phyloP scores from a whole-genome alignment of 2,329 filamentous ascomycete genomes.

The Akanthomyces muscarius region DNA sequence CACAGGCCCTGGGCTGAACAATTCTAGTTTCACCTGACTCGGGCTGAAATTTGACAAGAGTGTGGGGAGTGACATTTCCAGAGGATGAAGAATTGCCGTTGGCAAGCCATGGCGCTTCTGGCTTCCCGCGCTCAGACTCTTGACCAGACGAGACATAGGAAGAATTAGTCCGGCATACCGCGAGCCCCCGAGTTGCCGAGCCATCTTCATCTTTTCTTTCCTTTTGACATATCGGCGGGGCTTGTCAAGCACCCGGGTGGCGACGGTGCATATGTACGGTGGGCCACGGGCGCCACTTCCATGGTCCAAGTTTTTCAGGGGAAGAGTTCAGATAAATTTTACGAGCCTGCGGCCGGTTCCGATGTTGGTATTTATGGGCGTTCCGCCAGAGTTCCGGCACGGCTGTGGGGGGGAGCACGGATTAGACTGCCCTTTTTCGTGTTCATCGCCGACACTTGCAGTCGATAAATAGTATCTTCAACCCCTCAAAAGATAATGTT shows the following conservation, averaged over 20 bases:
- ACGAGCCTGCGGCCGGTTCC: background rate
- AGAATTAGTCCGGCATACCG: background rate
- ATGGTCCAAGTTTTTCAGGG: background rate
- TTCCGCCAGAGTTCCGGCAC: background rate
- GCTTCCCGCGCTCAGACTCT: background rate
- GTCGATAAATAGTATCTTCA: too few relatives aligned
- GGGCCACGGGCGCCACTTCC: background rate
- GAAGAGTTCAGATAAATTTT: background rate
- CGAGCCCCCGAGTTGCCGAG: background rate
- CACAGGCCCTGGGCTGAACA: constrained; percentile 2
- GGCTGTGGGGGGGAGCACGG: background rate
- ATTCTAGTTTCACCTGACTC: background rate
- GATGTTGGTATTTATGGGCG: background rate
- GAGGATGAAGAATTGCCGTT: background rate
- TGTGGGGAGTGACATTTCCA: background rate
- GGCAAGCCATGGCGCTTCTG: background rate
- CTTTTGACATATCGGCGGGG: background rate
- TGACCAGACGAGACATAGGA: background rate
- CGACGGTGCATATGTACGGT: background rate
- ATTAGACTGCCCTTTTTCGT: background rate
- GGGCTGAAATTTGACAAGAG: background rate
- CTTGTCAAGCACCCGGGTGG: background rate
- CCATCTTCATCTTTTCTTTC: background rate
- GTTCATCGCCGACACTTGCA: background rate
- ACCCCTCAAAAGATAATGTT: too few relatives aligned